Percentiles rank a stretch among this genome's conserved stretches.
Conservation (phyloP, 441 rosid species). For the Gossypium lobatum region DNA sequence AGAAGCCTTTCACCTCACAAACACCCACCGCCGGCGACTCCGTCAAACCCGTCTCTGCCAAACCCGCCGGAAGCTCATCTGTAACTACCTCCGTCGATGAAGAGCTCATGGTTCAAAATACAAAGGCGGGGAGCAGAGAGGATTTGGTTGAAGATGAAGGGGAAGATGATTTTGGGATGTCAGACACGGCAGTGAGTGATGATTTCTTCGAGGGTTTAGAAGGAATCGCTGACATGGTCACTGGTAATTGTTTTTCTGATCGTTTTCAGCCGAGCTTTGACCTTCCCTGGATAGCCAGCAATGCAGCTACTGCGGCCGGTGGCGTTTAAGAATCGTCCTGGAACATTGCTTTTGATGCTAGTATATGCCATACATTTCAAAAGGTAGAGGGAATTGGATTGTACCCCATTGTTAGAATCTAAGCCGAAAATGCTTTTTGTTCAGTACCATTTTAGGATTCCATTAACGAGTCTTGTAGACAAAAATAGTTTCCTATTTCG, state of each 20-base stretch:
- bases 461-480: constrained; percentile 18
- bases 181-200: constrained; percentile 55
- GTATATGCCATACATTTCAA: not conserved
- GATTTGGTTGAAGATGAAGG: constrained; percentile 53
- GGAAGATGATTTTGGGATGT: constrained; percentile 48
- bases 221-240: constrained; percentile 35
- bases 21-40: constrained; percentile 27
- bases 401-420: constrained; percentile 16
- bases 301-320: constrained; percentile 48
- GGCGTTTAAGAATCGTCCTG: constrained; percentile 31
- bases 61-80: constrained; percentile 40
- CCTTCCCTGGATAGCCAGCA: constrained; percentile 52
- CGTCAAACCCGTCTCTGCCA: constrained; percentile 22
- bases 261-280: constrained; percentile 52
- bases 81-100: constrained; percentile 59
- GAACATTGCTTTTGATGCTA: not conserved
- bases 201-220: constrained; percentile 76
- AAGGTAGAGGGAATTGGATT: not conserved
- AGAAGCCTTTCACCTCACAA: constrained; percentile 43
- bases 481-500: not conserved
- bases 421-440: constrained; percentile 8
- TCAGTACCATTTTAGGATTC: not conserved
- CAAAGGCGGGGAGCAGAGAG: constrained; percentile 44
- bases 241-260: constrained; percentile 45
- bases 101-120: constrained; percentile 28